Base-by-base conservation (phyloP, 2,329 filamentous ascomycete genomes). In the Xylariaceae sp. region DNA sequence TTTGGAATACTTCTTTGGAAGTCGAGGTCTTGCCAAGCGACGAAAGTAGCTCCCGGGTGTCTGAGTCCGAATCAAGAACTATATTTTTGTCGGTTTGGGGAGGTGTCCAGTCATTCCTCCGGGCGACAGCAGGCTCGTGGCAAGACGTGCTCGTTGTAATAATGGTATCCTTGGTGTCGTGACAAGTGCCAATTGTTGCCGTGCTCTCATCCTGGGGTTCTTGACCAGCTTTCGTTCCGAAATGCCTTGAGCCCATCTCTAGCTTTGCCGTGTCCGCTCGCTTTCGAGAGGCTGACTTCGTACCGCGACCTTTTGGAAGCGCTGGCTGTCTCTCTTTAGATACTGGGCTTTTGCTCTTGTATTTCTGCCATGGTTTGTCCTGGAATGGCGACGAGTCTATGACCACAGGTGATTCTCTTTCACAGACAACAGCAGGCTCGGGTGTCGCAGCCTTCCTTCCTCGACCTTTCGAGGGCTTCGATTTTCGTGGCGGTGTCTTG, bases 51-150 rank as follows among this genome's bases (percentile, higher is more conserved):
- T 65, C 66, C 13, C 51, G 47, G 4, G 53, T 38, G 26, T 61
- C 51, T 0, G 67, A 60, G 6, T 60, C 61, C 0, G 61, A 59
- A 12, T 57, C 56, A 3, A 60, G 48, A 30, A 47, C 52, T 42
- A 57, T 44, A 3, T 57, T 43, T 1, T 50, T 51, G 32, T 68
- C 69, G 26, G 68, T 56, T 35, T 68, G 71, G 3, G 79, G 74
- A 2, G 84, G 85, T 1, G 86, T 89, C 86, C 85, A 89, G 43
- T 82, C 73, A 12, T 65, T 55, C 45, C 79, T 72, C 44, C 85
- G 71, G 34, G 65, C 67, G 19, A 75, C 59, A 7, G 83, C 85
- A 34, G 59, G 61, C 38, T 76, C 72, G 17, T 39, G 43, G 7
- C 22, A 31, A 17, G 28, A 18, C 18, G 26, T 18, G 22, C 36